These are phyloP conservation scores for Chaetomiaceae sp. DNA, from an alignment of 2,329 filamentous ascomycete genomes.

Conservation along the genomic window DNA sequence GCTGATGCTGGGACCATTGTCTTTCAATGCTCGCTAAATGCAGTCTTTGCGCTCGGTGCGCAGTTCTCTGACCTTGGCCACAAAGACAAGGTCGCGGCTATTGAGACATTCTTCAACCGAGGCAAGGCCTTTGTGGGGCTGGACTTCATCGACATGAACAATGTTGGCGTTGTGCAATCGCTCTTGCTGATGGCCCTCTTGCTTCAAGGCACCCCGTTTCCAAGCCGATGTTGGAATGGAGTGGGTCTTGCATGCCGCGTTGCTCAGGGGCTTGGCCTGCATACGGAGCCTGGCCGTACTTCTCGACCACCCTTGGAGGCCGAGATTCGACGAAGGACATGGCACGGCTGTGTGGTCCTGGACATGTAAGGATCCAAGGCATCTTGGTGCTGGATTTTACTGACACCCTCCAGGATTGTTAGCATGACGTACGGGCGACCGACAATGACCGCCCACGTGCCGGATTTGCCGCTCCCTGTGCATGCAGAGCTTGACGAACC, in stretches of 20 bases:
- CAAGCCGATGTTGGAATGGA: constrained; percentile 37
- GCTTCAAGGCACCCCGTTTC: constrained; percentile 36
- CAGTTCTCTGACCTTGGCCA: constrained; percentile 29
- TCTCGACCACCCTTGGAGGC: constrained; percentile 27
- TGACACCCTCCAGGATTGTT: constrained; percentile 20
- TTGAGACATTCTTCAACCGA: constrained; percentile 32
- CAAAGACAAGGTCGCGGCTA: constrained; percentile 25
- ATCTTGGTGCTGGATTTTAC: neutral
- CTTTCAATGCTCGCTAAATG: constrained; percentile 38
- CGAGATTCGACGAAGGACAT: constrained; percentile 28
- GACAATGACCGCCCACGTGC: constrained; percentile 22
- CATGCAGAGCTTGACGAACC: constrained; percentile 5
- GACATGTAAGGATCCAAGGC: constrained; percentile 15
- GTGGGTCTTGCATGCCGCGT: constrained; percentile 37
- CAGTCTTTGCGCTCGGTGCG: constrained; percentile 37
- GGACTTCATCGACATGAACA: constrained; percentile 33
- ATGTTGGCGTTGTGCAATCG: constrained; percentile 35
- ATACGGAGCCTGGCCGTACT: constrained; percentile 23
- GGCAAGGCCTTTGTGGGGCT: constrained; percentile 32
- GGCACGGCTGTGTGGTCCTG: constrained; percentile 23
- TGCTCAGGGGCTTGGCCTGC: constrained; percentile 37
- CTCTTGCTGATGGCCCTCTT: constrained; percentile 34
- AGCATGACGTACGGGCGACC: constrained; percentile 27
- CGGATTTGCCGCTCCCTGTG: constrained; percentile 16
- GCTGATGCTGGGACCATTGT: constrained; percentile 31